Base-by-base conservation (phyloP, 2,329 filamentous ascomycete genomes). In the Ilyonectria sp. region DNA sequence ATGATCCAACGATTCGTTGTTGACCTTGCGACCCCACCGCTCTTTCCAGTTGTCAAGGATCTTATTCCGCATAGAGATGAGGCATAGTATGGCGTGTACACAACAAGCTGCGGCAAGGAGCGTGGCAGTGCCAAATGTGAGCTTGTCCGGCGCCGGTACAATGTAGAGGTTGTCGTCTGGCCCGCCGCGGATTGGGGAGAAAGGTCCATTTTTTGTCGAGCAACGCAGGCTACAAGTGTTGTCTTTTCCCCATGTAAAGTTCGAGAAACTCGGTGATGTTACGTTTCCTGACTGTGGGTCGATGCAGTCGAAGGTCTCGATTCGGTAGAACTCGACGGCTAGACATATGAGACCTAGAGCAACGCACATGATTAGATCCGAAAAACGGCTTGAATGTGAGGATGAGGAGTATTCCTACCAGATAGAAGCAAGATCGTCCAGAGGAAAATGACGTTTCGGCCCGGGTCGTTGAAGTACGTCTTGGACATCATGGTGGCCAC, bases 391-490 rank as follows among this genome's bases (percentile, higher is more conserved):
- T 3, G 1, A 1, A 8, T 2, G 8, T 1, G 1, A 19, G 4
- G 2, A 1, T 6, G 0, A 8, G 17, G 19, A 21, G 6, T 31
- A 1, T 13, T 50, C 84, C 78, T 65, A 87, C 89, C 90, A 26
- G 87, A 85, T 13, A 92, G 82, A 31, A 92, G 79, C 2, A 92
- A 79, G 4, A 84, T 82, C 0, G 89, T 90, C 90, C 91, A 93
- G 0, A 91, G 37, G 71, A 92, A 92, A 60, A 93, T 91, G 50
- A 87, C 86, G 69, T 92, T 91, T 40, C 90, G 83, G 2, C 90
- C 90, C 0, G 87, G 88, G 23, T 87, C 85, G 59, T 89, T 83
- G 75, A 91, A 92, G 74, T 92, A 92, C 0, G 90, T 92, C 17
- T 79, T 79, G 1, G 90, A 92, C 49, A 90, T 77, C 68, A 86